Evolutionary conservation across 805 yeast genomes (phyloP), one percentile per base, ranked within the genome.

Genomic region (Candida qinlingensis): DNA sequence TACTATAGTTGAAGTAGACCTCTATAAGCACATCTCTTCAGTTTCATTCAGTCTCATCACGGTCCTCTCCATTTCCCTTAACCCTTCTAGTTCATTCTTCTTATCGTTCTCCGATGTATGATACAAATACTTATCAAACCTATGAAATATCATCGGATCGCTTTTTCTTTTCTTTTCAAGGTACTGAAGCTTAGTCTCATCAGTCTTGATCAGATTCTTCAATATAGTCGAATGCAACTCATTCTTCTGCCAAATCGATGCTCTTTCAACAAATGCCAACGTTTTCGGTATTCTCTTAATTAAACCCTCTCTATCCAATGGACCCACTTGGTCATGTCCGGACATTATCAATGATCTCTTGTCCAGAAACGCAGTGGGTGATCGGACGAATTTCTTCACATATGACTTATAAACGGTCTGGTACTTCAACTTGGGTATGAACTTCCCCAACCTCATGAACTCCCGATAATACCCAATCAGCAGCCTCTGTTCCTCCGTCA

Each of bases 31-130:
- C 41, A 46, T 34, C 7, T 28, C 44, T 33, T 49, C 52, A 6
- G 43, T 39, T 31, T 49, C 52, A 42, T 49, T 49, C 2, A 49
- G 33, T 34, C 46, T 42, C 52, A 49, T 49, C 3, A 49, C 37
- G 8, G 30, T 9, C 34, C 43, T 39, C 12, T 49, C 52, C 42
- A 39, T 42, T 25, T 49, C 49, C 39, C 44, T 49, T 2, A 45
- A 30, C n/a, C 47, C 33, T 8, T 29, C 36, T 6, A 49, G 19
- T 5, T 45, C 52, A 12, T 39, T 38, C 10, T 41, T 42, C 7
- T 35, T 42, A 3, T 42, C 39, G 7, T 27, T 42, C 4, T 42
- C 29, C 30, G 26, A 6, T 10, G 29, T 26, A 11, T 38, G 39
- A 26, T 42, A 37, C 4, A 35, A 26, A 25, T 29, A 36, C 11